A percentile compares a stretch with the other conserved stretches of the same genome.
Conservation (phyloP, 768 basidiomycete species). For the Pleurotus tuber-regium region DNA sequence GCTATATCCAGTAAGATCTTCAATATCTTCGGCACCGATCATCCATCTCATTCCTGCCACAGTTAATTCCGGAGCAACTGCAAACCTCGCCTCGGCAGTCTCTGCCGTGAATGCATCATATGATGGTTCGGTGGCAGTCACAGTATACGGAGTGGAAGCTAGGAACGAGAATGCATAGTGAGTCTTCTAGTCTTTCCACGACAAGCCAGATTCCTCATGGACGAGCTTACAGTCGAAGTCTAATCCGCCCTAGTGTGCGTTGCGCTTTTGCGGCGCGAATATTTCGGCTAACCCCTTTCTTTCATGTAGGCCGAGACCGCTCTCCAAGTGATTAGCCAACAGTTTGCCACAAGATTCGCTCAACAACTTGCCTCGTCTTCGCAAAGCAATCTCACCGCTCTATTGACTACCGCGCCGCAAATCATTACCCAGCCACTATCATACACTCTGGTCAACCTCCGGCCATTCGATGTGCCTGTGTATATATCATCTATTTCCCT, state of each 20-base stretch:
- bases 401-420: conserved; percentile 47
- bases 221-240: conserved; percentile 25
- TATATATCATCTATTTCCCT: conserved; percentile 26
- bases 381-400: conserved; percentile 23
- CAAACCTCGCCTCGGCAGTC: conserved; percentile 34
- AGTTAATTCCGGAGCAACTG: conserved; percentile 42
- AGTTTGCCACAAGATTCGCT: conserved; percentile 19
- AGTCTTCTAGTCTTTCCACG: conserved; percentile 18
- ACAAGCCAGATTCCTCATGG: not conserved
- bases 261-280: conserved; percentile 15
- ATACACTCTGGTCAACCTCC: conserved; percentile 46
- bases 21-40: too few relatives aligned
- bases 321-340: conserved; percentile 5
- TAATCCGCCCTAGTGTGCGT: conserved; percentile 31
- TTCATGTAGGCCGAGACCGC: not conserved
- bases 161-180: conserved; percentile 62
- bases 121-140: conserved; percentile 47
- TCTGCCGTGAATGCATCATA: conserved; percentile 40
- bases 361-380: conserved; percentile 22
- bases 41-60: too few relatives aligned
- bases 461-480: conserved; percentile 60
- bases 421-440: conserved; percentile 46
- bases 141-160: conserved; percentile 44
- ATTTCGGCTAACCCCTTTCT: not conserved
- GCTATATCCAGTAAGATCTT: conserved; percentile 54